Evolutionary conservation across 2,329 filamentous ascomycete genomes (phyloP), one percentile per base, ranked within the genome.

Genomic region (Bipolaris zeicola): DNA sequence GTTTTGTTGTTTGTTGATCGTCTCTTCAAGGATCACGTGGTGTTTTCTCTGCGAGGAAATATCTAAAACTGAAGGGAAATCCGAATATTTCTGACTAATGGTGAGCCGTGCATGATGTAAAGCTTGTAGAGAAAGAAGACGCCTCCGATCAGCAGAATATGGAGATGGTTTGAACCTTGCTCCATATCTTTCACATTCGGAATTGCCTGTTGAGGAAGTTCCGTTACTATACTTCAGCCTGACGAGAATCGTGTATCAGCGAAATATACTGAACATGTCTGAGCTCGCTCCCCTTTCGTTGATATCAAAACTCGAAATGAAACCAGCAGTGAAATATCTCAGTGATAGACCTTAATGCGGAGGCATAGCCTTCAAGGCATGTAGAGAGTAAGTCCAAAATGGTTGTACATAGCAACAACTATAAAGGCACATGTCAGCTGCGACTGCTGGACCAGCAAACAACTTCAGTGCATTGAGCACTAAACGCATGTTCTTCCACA

Each of bases 311-410:
- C 37, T 51, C 3, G 52, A 48, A 41, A 61, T 51, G 8, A 61
- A 55, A 6, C 57, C 58, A 16, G 60, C 56, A 80, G 74, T 38
- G 75, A 76, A 39, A 80, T 80, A 34, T 80, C 75, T 78, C 78
- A 80, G 8, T 76, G 75, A 14, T 75, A 76, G 53, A 83, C 81
- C 56, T 82, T 80, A 56, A 81, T 81, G 57, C 82, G 80, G n/a
- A 82, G 70, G 1, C 80, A 80, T 13, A 83, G 66, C 34, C 79
- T 79, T 71, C 82, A 79, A 1, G 81, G 79, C 77, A 82, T 81
- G 43, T 79, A 71, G 20, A 80, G 73, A n/a, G 80, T 80, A 14
- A 82, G 62, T 1, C 81, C 81, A 6, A 81, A 65, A 57, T 80
- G 81, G 46, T 80, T 82, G 71, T 79, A 82, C 7, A 43, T 43